phyloP scores from a whole-genome alignment of 2,329 filamentous ascomycete species.

The Dendrostoma leiphaemia region DNA sequence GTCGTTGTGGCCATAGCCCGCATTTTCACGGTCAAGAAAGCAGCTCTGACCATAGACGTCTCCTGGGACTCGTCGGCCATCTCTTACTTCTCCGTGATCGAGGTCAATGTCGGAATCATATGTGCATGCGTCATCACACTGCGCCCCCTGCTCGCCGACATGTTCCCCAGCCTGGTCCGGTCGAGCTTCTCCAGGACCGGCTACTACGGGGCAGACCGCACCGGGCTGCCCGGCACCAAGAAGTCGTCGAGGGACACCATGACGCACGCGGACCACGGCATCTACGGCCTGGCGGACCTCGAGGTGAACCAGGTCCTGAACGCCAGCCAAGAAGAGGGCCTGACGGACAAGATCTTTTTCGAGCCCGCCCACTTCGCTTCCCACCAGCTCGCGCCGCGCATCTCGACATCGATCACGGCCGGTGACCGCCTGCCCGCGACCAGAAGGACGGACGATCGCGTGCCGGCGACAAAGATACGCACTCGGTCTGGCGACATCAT shows the following conservation, averaged over 20 bases:
- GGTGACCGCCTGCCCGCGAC: background rate
- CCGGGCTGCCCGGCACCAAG: background rate
- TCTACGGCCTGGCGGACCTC: conserved; percentile 7
- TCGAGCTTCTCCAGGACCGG: background rate
- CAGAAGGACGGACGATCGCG: background rate
- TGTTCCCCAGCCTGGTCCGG: conserved; percentile 18
- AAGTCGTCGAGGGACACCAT: background rate
- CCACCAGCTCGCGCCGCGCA: background rate
- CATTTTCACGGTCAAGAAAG: conserved; percentile 27
- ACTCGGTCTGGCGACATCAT: conserved; percentile 6
- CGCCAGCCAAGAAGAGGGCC: background rate
- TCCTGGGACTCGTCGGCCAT: conserved; percentile 31
- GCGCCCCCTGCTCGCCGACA: conserved; percentile 25
- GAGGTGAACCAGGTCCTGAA: conserved; percentile 8
- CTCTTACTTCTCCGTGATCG: conserved; percentile 30
- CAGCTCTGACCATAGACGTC: conserved; percentile 22
- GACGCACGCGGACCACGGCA: background rate
- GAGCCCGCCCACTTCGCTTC: conserved; percentile 2
- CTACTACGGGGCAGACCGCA: background rate
- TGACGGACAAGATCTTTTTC: background rate
- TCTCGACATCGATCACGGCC: background rate
- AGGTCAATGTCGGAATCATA: conserved; percentile 29
- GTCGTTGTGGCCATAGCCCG: conserved; percentile 28
- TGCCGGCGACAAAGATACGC: background rate
- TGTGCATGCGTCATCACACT: conserved; percentile 30